Conservation (phyloP, 495 filamentous ascomycete species). For the Hypomontagnella submonticulosa region DNA sequence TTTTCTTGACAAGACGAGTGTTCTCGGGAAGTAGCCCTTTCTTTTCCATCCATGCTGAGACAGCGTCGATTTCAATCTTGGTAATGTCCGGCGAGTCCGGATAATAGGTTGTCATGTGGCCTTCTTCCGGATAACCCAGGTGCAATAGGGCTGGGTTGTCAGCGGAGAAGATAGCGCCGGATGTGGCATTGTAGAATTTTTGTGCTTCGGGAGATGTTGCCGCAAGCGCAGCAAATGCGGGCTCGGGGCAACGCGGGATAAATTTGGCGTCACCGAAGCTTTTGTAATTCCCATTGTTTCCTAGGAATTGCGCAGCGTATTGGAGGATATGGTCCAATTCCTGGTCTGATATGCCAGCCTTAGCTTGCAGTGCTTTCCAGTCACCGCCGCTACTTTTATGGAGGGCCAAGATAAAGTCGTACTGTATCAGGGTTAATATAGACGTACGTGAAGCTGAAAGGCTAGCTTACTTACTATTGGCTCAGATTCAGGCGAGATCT, state of each 20-base stretch:
- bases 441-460: conserved; percentile 13
- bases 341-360: conserved; percentile 75
- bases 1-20: conserved; percentile 81
- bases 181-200: conserved; percentile 72
- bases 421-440: conserved; percentile 50
- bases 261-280: conserved; percentile 96
- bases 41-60: conserved; percentile 78
- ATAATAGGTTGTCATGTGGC: conserved; percentile 93
- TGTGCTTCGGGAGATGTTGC: conserved; percentile 68
- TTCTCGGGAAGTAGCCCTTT: conserved; percentile 83
- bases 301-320: conserved; percentile 89
- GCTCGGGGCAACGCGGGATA: conserved; percentile 77
- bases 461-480: conserved; percentile 62
- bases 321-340: conserved; percentile 81
- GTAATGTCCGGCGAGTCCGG: conserved; percentile 87
- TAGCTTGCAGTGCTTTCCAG: conserved; percentile 75
- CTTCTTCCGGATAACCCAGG: conserved; percentile 82
- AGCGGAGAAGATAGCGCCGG: conserved; percentile 79
- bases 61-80: conserved; percentile 79
- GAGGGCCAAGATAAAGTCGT: conserved; percentile 86
- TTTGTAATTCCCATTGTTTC: conserved; percentile 95
- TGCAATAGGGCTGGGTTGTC: conserved; percentile 77
- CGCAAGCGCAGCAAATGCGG: conserved; percentile 77
- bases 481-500: conserved; percentile 91
- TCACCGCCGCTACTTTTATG: conserved; percentile 79